These are phyloP conservation scores for Butyriboletus appendiculatus DNA, from an alignment of 1,284 basidiomycete genomes.

Conservation along the genomic window DNA sequence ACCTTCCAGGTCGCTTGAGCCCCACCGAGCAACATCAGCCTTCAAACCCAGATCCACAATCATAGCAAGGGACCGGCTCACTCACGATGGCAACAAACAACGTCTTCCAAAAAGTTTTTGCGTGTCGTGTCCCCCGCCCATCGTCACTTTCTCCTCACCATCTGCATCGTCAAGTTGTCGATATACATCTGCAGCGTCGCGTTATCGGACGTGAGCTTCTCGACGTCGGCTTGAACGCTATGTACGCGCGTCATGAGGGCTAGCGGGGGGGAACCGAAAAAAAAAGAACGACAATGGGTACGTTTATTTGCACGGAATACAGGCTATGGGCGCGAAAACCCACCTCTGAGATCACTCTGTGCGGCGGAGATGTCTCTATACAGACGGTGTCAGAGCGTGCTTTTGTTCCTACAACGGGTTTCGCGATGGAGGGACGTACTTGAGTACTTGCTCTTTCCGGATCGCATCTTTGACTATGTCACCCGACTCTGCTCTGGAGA, in stretches of 20 bases:
- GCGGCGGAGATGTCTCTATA: conserved; percentile 73
- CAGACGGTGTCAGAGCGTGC: not conserved
- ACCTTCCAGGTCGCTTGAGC: not conserved
- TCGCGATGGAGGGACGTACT: conserved; percentile 37
- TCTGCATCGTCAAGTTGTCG: conserved; percentile 82
- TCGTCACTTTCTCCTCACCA: conserved; percentile 67
- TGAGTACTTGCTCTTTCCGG: conserved; percentile 65
- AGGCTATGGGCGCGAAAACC: not conserved
- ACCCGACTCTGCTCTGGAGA: conserved; percentile 44
- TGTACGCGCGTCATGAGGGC: conserved; percentile 69
- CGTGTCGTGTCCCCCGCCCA: not conserved
- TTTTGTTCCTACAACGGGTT: not conserved
- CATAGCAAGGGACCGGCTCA: not conserved
- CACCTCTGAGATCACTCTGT: conserved; percentile 74
- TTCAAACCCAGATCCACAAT: not conserved
- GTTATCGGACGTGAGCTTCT: conserved; percentile 76
- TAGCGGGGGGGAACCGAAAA: conserved; percentile 30
- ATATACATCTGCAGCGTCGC: conserved; percentile 86
- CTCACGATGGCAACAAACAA: not conserved
- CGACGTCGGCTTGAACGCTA: conserved; percentile 70
- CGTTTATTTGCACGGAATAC: not conserved
- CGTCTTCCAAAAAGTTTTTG: not conserved
- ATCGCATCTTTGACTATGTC: conserved; percentile 75
- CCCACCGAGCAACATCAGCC: not conserved
- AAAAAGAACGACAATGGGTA: not conserved